A percentile compares a stretch with the other conserved stretches of the same genome.
Evolutionary conservation across 2,329 filamentous ascomycete genomes (phyloP).

Genomic region (Colletotrichum navitas): DNA sequence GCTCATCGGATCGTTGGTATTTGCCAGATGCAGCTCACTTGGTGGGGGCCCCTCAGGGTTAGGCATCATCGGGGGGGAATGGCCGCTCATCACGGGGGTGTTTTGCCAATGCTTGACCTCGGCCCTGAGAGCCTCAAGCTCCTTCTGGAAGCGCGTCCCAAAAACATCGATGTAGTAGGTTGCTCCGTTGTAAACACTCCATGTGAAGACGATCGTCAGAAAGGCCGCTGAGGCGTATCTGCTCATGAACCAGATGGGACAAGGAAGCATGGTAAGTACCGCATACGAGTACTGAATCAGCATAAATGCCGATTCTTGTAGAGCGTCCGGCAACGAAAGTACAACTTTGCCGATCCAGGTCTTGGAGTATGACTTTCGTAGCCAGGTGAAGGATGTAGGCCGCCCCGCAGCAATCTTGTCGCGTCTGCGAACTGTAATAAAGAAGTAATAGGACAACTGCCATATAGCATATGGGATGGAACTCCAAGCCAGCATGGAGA

Average conservation of each 20-base stretch:
- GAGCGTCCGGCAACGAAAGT: constrained; percentile 76
- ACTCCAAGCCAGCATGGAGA: constrained; percentile 93
- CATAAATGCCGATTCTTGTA: constrained; percentile 96
- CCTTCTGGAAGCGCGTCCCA: constrained; percentile 95
- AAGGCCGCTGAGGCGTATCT: constrained; percentile 83
- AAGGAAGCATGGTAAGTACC: constrained; percentile 92
- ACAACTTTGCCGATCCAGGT: constrained; percentile 90
- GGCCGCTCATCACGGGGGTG: constrained; percentile 62
- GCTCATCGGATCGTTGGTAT: constrained; percentile 41
- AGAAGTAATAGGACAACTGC: constrained; percentile 93
- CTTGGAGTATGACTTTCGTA: constrained; percentile 90
- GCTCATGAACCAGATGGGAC: constrained; percentile 94
- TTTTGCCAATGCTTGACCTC: constrained; percentile 92
- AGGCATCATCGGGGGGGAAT: constrained; percentile 56
- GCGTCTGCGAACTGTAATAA: constrained; percentile 94
- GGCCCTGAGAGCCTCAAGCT: constrained; percentile 87
- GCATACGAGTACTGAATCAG: constrained; percentile 94
- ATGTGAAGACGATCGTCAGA: constrained; percentile 85
- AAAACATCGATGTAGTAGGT: constrained; percentile 99
- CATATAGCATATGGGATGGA: constrained; percentile 92
- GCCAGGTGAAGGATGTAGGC: constrained; percentile 97
- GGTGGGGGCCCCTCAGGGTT: constrained; percentile 43
- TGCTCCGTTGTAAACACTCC: constrained; percentile 96
- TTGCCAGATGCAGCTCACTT: constrained; percentile 26
- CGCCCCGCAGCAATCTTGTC: constrained; percentile 96